These are phyloP conservation scores for Sanchytrium tribonematis DNA, from an alignment of 371 early-diverging fungal genomes.

Conservation along the genomic window DNA sequence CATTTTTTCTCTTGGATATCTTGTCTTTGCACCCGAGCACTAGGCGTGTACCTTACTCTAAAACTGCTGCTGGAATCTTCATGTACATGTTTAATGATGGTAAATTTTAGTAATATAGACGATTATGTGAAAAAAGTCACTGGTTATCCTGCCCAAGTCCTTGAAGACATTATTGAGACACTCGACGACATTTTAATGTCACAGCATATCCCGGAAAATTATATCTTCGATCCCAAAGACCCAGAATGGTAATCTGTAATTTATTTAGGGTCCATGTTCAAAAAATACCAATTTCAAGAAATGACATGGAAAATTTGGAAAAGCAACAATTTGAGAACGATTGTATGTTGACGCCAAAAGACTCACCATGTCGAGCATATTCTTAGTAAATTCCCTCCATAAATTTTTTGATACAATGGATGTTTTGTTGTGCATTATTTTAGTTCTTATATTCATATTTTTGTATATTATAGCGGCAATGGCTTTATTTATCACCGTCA, in stretches of 20 bases:
- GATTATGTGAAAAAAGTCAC: not conserved
- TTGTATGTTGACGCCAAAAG: not conserved
- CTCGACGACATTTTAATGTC: not conserved
- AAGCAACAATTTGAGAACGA: not conserved
- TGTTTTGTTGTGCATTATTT: no score
- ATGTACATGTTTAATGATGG: conserved; percentile 1
- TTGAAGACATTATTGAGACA: not conserved
- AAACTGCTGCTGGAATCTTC: not conserved
- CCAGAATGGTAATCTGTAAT: not conserved
- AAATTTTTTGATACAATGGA: no score
- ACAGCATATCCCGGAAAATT: not conserved
- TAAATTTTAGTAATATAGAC: not conserved
- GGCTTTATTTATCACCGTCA: no score
- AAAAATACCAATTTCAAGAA: not conserved
- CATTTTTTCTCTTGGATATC: not conserved
- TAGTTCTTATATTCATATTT: no score
- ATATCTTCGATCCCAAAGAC: not conserved
- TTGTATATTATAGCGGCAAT: no score
- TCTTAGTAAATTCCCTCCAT: no score
- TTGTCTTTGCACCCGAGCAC: not conserved
- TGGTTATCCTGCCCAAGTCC: not conserved
- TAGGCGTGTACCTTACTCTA: not conserved
- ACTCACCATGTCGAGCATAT: not conserved
- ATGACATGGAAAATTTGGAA: not conserved
- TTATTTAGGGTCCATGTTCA: not conserved